Evolutionary conservation across 495 filamentous ascomycete genomes (phyloP), one percentile per base, ranked within the genome.

Genomic region (Hypoxylon fragiforme): DNA sequence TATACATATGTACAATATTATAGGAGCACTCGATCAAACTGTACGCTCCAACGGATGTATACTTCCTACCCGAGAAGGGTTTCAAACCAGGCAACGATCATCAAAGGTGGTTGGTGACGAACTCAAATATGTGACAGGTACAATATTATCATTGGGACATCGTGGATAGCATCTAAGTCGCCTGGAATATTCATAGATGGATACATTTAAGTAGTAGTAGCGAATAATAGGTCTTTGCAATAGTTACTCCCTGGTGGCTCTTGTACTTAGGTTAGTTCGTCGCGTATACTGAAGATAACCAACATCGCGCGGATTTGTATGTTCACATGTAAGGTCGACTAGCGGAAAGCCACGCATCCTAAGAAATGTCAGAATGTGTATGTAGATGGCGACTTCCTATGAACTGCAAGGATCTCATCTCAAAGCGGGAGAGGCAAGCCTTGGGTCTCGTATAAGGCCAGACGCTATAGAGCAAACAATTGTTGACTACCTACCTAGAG

Each of bases 21-120:
- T n/a, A n/a, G n/a, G n/a, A n/a, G n/a, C n/a, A n/a, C n/a, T n/a
- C n/a, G n/a, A n/a, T n/a, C n/a, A n/a, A n/a, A n/a, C n/a, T n/a
- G n/a, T n/a, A 18, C 13, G 31, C 3, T 14, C 50, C 21, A 40
- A 50, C 16, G 34, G 35, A 22, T 50, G 26, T 36, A 50, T 45
- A 21, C 6, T 43, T 39, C 50, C 50, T 34, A 31, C 24, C n/a
- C 3, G 21, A 13, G 8, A 58, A 42, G 3, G 18, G 21, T 2
- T 18, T 40, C 28, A 15, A 3, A 37, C 24, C 16, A 34, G 20
- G 14, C 3, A 40, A 41, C 28, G 46, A 57, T 36, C 35, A 57
- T 35, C 35, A 19, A 39, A 39, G 20, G 41, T 21, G 30, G 9
- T 21, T 12, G 32, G 32, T 24, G 36, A 18, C 31, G 13, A n/a